Evolutionary conservation across 805 yeast species (phyloP).

Genomic region (Metschnikowia kunwiensis): DNA sequence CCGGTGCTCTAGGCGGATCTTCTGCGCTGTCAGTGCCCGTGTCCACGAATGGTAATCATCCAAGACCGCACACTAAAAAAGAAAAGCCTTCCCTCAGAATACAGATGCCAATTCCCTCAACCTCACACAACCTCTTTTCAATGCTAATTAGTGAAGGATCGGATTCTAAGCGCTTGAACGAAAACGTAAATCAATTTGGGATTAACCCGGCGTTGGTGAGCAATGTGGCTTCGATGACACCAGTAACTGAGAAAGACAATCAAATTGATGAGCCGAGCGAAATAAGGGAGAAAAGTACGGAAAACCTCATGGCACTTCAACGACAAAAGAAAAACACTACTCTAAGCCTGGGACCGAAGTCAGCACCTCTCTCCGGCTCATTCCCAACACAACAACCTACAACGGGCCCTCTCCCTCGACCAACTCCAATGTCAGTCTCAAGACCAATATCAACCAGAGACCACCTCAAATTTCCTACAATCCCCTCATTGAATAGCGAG

Average conservation of each 20-base stretch:
- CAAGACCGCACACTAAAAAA: slow-evolving; percentile 25
- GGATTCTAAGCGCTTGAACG: slow-evolving; percentile 22
- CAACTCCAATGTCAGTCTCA: slow-evolving; percentile 1
- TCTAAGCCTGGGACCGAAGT: slow-evolving; percentile 12
- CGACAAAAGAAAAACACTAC: slow-evolving; percentile 4
- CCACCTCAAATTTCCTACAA: slow-evolving; percentile 29
- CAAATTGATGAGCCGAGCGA: slow-evolving; percentile 14
- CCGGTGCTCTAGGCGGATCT: slow-evolving; percentile 1
- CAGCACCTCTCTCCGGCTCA: slow-evolving; percentile 13
- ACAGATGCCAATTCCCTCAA: slow-evolving; percentile 74
- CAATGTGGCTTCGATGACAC: slow-evolving; percentile 70
- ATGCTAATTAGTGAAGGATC: slow-evolving; percentile 35
- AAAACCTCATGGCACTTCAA: slow-evolving; percentile 3
- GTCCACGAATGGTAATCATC: neutral
- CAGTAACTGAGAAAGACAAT: slow-evolving; percentile 59
- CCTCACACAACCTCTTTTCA: slow-evolving; percentile 31
- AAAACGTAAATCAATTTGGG: slow-evolving; percentile 66
- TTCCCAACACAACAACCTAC: slow-evolving; percentile 2
- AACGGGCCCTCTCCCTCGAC: slow-evolving; percentile 1
- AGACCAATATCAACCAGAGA: slow-evolving; percentile 5
- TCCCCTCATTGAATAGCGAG: slow-evolving; percentile 37
- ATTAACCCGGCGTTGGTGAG: slow-evolving; percentile 51
- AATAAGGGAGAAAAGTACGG: slow-evolving; percentile 3
- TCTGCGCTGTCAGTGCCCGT: neutral
- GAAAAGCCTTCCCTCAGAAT: slow-evolving; percentile 57